Evolutionary conservation across 495 filamentous ascomycete genomes (phyloP).

Genomic region (Trichoderma orchidacearum): DNA sequence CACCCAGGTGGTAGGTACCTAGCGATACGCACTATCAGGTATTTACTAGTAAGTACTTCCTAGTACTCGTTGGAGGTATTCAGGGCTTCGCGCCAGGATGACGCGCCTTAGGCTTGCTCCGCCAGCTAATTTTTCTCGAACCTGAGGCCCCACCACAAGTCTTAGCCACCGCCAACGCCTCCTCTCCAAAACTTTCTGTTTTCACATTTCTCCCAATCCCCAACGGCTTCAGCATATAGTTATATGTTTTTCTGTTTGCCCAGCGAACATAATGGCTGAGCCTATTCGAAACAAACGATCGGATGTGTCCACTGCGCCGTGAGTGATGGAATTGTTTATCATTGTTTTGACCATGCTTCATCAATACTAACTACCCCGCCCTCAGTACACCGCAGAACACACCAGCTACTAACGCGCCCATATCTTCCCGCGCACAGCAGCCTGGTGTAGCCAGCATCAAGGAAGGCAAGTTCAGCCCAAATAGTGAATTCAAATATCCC

Average conservation of each 20-base stretch:
- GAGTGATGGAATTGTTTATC: constrained; percentile 24
- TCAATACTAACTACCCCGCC: constrained; percentile 15
- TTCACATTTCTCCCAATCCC: constrained; percentile 1
- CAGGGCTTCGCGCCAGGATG: not conserved
- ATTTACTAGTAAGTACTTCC: not conserved
- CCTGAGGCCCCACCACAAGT: constrained; percentile 1
- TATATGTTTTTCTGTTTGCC: not conserved
- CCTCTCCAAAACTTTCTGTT: constrained; percentile 3
- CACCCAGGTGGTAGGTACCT: no score
- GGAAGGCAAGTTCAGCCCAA: constrained; percentile 59
- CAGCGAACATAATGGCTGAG: constrained; percentile 52
- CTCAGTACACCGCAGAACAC: constrained; percentile 90
- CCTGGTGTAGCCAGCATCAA: constrained; percentile 90
- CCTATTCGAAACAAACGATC: constrained; percentile 83
- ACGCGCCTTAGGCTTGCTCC: not conserved
- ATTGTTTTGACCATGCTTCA: not conserved
- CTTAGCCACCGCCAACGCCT: not conserved
- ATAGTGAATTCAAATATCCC: not conserved
- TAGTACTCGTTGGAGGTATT: not conserved
- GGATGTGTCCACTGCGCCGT: constrained; percentile 74
- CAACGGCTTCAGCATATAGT: not conserved
- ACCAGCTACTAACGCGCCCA: constrained; percentile 85
- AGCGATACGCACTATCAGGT: not conserved
- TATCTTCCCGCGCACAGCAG: constrained; percentile 94
- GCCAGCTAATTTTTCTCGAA: constrained; percentile 1